Evolutionary conservation across 1,139 yeast species (phyloP), one percentile per base, ranked within the genome.

Genomic region (Hemisphaericaspora lyxosophila): DNA sequence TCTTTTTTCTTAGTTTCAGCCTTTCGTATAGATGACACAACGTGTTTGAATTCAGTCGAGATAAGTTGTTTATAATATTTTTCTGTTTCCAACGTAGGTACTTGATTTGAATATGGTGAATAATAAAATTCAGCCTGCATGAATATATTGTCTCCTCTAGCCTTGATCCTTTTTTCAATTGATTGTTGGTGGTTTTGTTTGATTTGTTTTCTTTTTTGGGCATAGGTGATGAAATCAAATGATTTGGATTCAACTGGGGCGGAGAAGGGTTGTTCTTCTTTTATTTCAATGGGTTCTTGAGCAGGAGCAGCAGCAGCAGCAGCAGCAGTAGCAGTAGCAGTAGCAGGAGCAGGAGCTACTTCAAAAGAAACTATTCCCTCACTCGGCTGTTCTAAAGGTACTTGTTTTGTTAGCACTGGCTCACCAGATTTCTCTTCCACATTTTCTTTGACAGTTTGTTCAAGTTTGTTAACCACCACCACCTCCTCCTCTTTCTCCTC

Each of bases 141-240:
- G 43, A 57, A 65, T 4, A 68, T 54, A 38, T 77, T 75, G 6
- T 60, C 45, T 7, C 54, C 51, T 19, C 65, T 55, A 35, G 43
- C 50, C 20, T 47, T 56, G 3, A 24, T 15, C 22, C 28, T 55
- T 16, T 50, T 42, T 12, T 53, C 53, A 7, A 57, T 41, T 3
- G 51, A 51, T n/a, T 48, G 40, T n/a, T 48, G 47, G 12, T 50
- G 51, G 12, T 51, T 42, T 18, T 57, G 49, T 14, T 40, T 39
- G 5, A 67, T 53, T 6, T 49, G 53, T 13, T 67, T 47, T 36
- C 87, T 62, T 33, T 68, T 67, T 9, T 63, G 59, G 0, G 87
- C 81, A 51, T 80, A 80, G 26, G 62, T 75, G 9, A 70, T 75
- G 33, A 83, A 68, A 55, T 83, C 83, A 45, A 81, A 75, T 34